A percentile compares a stretch with the other conserved stretches of the same genome.
Evolutionary conservation across 2,329 filamentous ascomycete species (phyloP).

Genomic region (Fusarium equiseti): DNA sequence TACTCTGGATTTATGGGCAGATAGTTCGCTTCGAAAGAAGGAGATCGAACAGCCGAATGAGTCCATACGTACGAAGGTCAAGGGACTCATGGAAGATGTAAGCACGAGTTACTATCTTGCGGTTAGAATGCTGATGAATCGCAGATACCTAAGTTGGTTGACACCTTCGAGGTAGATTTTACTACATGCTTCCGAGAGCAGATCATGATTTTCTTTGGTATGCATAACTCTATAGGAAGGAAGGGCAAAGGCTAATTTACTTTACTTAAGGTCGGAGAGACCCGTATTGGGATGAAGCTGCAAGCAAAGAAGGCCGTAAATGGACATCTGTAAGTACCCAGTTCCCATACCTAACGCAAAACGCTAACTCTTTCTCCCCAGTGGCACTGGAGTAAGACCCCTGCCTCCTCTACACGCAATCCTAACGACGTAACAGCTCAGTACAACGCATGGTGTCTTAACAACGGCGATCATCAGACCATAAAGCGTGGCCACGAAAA

Average conservation of each 20-base stretch:
- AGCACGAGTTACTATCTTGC: rapidly evolving
- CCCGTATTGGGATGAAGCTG: slow-evolving; percentile 33
- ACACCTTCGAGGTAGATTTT: slow-evolving; percentile 8
- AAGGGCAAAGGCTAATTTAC: background rate
- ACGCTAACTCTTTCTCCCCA: slow-evolving; percentile 16
- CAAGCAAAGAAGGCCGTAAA: slow-evolving; percentile 18
- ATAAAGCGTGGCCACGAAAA: slow-evolving; percentile 32
- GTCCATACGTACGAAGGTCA: background rate
- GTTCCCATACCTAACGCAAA: no score
- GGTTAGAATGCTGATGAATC: background rate
- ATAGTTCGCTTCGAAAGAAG: slow-evolving; percentile 8
- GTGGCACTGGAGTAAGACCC: slow-evolving; percentile 42
- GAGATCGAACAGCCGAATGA: background rate
- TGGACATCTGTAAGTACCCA: no score
- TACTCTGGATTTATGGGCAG: slow-evolving; percentile 48
- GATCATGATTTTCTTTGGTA: slow-evolving; percentile 36
- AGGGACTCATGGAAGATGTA: background rate
- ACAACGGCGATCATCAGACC: slow-evolving; percentile 47
- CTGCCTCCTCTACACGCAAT: background rate
- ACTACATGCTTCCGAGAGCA: slow-evolving; percentile 30
- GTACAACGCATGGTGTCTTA: slow-evolving; percentile 49
- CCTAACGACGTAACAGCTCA: slow-evolving; percentile 39
- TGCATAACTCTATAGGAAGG: background rate
- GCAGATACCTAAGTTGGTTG: slow-evolving; percentile 18
- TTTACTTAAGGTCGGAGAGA: slow-evolving; percentile 14